Conservation (phyloP, 2,329 filamentous ascomycete species). For the Macrophomina pseudophaseolina region DNA sequence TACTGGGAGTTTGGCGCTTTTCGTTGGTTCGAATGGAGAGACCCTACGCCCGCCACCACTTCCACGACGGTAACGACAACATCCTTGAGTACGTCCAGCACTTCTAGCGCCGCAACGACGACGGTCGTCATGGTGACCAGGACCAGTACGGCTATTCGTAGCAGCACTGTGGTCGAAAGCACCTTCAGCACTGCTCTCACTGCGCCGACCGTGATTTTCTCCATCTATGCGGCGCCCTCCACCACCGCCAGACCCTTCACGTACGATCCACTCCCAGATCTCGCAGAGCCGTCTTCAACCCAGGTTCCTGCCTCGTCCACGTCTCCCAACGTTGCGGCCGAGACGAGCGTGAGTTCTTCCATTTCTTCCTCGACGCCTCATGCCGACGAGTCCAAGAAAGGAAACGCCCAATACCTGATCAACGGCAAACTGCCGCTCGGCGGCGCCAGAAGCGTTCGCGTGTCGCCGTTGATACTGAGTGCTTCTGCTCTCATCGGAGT, state of each 20-base stretch:
- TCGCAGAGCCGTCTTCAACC: not conserved
- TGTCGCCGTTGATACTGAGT: not conserved
- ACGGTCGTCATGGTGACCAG: not conserved
- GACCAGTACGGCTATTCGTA: not conserved
- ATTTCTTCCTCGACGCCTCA: not conserved
- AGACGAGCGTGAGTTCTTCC: not conserved
- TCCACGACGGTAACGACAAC: not conserved
- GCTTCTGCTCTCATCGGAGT: not conserved
- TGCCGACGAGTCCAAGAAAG: not conserved
- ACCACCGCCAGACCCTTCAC: conserved; percentile 3
- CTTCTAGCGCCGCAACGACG: not conserved
- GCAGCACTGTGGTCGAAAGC: not conserved
- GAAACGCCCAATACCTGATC: conserved; percentile 5
- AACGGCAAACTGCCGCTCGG: conserved; percentile 15
- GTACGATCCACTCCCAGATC: not conserved
- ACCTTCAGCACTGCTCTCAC: not conserved
- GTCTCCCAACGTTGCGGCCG: not conserved
- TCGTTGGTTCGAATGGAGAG: conserved; percentile 24
- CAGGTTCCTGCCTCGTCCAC: not conserved
- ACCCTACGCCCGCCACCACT: not conserved
- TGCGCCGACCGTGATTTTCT: conserved; percentile 1
- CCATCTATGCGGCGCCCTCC: not conserved
- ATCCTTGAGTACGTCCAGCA: not conserved
- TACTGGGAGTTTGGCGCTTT: conserved; percentile 43
- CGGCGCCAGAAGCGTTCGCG: not conserved